Conservation (phyloP, 495 filamentous ascomycete species). For the Trichoderma reesei region DNA sequence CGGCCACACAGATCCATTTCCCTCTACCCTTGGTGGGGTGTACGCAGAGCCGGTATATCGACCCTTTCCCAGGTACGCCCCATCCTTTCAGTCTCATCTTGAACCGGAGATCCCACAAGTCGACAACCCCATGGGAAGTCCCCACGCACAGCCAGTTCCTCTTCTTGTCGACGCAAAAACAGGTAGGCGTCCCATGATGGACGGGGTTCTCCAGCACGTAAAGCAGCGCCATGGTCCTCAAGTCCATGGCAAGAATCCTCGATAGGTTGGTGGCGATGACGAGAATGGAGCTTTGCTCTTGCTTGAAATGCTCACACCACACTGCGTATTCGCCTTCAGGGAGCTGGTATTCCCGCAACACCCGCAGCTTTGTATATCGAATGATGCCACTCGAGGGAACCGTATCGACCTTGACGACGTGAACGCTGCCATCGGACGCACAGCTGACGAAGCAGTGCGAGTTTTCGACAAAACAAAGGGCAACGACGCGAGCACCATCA, state of each 20-base stretch:
- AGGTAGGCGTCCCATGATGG: conserved; percentile 87
- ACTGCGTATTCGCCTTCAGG: conserved; percentile 66
- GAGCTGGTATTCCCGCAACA: conserved; percentile 74
- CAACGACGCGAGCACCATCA: conserved; percentile 58
- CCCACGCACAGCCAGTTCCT: conserved; percentile 85
- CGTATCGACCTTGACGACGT: conserved; percentile 80
- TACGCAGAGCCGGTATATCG: conserved; percentile 70
- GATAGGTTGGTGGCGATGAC: conserved; percentile 80
- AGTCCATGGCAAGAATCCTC: conserved; percentile 71
- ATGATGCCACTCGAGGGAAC: conserved; percentile 44
- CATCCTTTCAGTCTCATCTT: conserved; percentile 76
- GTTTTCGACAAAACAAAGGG: conserved; percentile 83
- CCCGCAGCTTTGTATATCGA: conserved; percentile 67
- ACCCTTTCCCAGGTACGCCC: conserved; percentile 71
- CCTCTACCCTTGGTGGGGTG: conserved; percentile 69
- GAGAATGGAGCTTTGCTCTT: conserved; percentile 68
- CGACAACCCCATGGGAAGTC: conserved; percentile 85
- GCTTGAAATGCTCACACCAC: conserved; percentile 87
- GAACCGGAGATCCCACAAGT: conserved; percentile 95
- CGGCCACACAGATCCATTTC: conserved; percentile 75
- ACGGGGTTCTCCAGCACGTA: conserved; percentile 82
- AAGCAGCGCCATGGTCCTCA: conserved; percentile 75
- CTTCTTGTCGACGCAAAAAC: conserved; percentile 77
- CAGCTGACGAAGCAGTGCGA: conserved; percentile 88
- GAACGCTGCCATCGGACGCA: conserved; percentile 81